Conservation (phyloP, 2,329 filamentous ascomycete genomes). For the Nannizzia gypsea region DNA sequence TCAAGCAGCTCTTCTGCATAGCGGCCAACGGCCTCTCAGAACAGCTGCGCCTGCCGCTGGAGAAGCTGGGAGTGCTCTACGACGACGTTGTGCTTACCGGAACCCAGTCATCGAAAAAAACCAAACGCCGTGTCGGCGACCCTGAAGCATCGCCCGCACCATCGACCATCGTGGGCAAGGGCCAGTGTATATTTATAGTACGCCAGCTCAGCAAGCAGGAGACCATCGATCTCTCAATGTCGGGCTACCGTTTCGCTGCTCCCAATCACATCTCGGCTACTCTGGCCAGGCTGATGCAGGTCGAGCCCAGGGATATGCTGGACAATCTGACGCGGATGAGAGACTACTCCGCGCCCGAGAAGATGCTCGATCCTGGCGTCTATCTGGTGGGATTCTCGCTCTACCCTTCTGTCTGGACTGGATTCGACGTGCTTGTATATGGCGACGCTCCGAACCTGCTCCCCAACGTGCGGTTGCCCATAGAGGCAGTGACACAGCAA, state of each 20-base stretch:
- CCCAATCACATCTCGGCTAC: conserved; percentile 55
- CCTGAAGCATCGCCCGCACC: conserved; percentile 27
- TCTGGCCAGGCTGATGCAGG: conserved; percentile 63
- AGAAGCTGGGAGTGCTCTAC: conserved; percentile 57
- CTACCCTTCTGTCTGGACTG: conserved; percentile 40
- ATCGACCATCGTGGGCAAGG: conserved; percentile 46
- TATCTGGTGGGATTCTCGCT: conserved; percentile 35
- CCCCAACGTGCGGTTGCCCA: conserved; percentile 46
- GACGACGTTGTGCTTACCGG: conserved; percentile 64
- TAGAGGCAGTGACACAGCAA: conserved; percentile 42
- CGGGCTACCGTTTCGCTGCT: conserved; percentile 68
- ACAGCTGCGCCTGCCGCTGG: conserved; percentile 51
- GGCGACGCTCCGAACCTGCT: conserved; percentile 47
- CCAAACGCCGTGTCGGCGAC: conserved; percentile 21
- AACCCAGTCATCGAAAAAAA: conserved; percentile 21
- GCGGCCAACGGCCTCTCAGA: conserved; percentile 63
- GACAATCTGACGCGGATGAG: conserved; percentile 53
- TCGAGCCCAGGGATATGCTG: conserved; percentile 51
- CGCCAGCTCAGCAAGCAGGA: conserved; percentile 51
- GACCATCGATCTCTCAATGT: conserved; percentile 51
- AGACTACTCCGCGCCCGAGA: conserved; percentile 32
- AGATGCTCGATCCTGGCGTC: conserved; percentile 25
- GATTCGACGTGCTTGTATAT: conserved; percentile 53
- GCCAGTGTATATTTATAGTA: conserved; percentile 71
- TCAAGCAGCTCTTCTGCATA: conserved; percentile 73